Evolutionary conservation across 257 asterid genomes (phyloP), one percentile per base, ranked within the genome.

Genomic region (Jacaranda copaia): DNA sequence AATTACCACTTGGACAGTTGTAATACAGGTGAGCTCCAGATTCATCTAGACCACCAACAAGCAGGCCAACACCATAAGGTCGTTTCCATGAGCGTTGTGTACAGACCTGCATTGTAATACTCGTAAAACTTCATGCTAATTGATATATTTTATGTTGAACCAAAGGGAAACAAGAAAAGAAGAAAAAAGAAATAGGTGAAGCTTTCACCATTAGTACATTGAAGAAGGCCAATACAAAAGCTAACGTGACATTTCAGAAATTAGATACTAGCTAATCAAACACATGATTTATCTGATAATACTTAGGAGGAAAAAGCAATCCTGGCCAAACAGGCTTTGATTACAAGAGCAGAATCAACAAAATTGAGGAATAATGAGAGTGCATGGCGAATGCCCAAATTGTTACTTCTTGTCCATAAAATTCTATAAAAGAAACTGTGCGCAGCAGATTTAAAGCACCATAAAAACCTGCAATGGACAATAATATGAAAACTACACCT

Each of bases 81-180:
- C 94, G 84, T 63, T 89, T 89, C 94, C 92, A 89, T 9, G 94
- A 89, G 45, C 94, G 72, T 70, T 89, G 94, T 1, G 94, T 89
- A 76, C 94, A 89, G 63, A 87, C 94, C 94, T 89, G 85, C 53
- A 57, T 48, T 14, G 48, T n/a, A 15, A 65, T n/a, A 35, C 11
- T 51, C 9, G 12, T 5, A 32, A 25, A 39, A 46, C 16, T 10
- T 18, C 12, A 19, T 20, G 10, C 11, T 16, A 13, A 43, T 15
- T 38, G 25, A 69, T 35, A 15, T 13, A 11, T 36, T 51, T 70
- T 53, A 51, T 7, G 19, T 12, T 14, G 38, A 9, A 40, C 32
- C 32, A 25, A 25, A 25, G 32, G 32, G 32, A 25, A 25, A 25
- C 32, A 38, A 8, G 15, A 10, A 16, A 55, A 13, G 13, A 14